These are phyloP conservation scores for Metrosideros polymorpha DNA, from an alignment of 441 rosid species.

Conservation along the genomic window DNA sequence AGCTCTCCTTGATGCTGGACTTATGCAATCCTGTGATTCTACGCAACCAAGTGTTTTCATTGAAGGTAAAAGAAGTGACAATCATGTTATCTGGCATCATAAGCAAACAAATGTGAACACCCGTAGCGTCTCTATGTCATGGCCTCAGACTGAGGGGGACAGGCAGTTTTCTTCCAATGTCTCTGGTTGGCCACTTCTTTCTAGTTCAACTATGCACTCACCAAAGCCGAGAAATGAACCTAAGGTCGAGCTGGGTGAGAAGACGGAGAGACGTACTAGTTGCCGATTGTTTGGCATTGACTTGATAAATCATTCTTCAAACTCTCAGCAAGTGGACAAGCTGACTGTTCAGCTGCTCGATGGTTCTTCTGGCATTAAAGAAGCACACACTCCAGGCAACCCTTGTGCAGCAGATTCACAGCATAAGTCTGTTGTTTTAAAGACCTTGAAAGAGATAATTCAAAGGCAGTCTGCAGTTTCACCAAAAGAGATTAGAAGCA, in stretches of 20 bases:
- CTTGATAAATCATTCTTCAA: constrained; percentile 27
- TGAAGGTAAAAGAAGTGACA: constrained; percentile 44
- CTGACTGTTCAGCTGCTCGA: constrained; percentile 4
- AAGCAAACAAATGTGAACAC: constrained; percentile 29
- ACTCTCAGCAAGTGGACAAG: constrained; percentile 16
- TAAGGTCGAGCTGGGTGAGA: constrained; percentile 25
- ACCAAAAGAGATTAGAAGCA: constrained; percentile 59
- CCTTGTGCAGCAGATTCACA: constrained; percentile 34
- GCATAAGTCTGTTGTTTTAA: constrained; percentile 39
- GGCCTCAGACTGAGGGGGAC: constrained; percentile 30
- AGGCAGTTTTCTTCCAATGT: constrained; percentile 41
- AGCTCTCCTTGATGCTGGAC: constrained; percentile 26
- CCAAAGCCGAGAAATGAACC: constrained; percentile 26
- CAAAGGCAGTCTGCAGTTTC: constrained; percentile 30
- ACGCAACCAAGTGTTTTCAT: constrained; percentile 24
- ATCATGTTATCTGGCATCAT: constrained; percentile 38
- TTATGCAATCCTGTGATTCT: constrained; percentile 31
- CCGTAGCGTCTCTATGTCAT: constrained; percentile 19
- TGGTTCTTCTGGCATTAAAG: constrained; percentile 10
- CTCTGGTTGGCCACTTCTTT: constrained; percentile 12
- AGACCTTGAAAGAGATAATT: constrained; percentile 38
- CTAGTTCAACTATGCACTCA: constrained; percentile 17
- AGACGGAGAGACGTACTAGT: constrained; percentile 21
- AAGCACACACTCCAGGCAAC: constrained; percentile 10
- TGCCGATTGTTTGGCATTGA: constrained; percentile 62